A percentile compares a stretch with the other conserved stretches of the same genome.
Evolutionary conservation across 306 rosid genomes (phyloP).

Genomic region (Medicago arabica): DNA sequence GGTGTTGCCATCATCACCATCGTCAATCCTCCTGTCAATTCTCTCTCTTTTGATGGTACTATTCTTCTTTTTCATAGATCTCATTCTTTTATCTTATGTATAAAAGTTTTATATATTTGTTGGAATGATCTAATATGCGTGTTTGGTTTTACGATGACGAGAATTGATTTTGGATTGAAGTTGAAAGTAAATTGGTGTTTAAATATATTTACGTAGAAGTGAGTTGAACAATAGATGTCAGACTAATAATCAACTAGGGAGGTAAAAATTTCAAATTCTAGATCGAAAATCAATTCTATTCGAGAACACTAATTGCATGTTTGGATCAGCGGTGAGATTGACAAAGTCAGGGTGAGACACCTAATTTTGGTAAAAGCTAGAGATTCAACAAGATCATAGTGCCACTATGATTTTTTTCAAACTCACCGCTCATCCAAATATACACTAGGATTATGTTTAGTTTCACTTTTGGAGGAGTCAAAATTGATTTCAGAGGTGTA

Average conservation of each 20-base stretch:
- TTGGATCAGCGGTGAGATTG: neutral
- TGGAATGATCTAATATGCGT: no score
- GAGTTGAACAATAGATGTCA: neutral
- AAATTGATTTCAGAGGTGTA: neutral
- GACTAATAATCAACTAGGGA: neutral
- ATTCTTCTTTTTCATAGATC: neutral
- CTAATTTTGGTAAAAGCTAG: no score
- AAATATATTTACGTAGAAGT: neutral
- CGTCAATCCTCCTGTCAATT: constrained; percentile 93
- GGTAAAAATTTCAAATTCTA: neutral
- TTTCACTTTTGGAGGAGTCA: neutral
- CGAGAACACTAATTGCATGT: neutral
- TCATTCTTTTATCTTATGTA: neutral
- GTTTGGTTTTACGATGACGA: no score
- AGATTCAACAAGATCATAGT: neutral
- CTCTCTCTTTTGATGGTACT: constrained; percentile 90
- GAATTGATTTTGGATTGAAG: no score
- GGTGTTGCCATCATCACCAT: constrained; percentile 91
- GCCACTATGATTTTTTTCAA: neutral
- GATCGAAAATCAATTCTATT: neutral
- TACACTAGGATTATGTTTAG: neutral
- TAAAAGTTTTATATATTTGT: no score
- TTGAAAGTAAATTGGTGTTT: neutral
- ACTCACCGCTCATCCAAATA: no score
- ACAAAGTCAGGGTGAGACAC: neutral